Evolutionary conservation across 108 stramenopile species (phyloP).

Genomic region (Phaeodactylum tricornutum): DNA sequence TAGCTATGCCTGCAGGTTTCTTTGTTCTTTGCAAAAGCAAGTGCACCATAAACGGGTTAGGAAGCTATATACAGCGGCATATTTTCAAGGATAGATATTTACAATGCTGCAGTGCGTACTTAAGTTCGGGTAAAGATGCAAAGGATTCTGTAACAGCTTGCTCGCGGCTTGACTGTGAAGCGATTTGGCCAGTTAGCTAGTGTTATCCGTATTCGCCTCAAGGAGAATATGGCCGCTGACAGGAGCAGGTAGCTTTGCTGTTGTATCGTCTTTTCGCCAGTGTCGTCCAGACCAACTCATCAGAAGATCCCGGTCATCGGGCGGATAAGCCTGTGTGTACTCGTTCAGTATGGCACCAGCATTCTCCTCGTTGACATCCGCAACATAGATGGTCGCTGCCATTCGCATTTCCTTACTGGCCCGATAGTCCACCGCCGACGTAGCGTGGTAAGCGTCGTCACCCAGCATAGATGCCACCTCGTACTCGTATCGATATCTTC

Average conservation of each 20-base stretch:
- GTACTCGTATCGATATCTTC: constrained; percentile 25
- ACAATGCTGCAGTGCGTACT: too few species aligned
- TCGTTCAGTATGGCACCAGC: constrained; percentile 11
- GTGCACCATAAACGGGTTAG: too few species aligned
- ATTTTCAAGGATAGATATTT: too few species aligned
- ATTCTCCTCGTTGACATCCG: constrained; percentile 31
- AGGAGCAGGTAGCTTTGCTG: constrained; percentile 8
- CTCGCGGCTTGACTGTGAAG: too few species aligned
- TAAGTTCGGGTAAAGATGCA: too few species aligned
- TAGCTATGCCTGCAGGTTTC: too few species aligned
- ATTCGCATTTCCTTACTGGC: constrained; percentile 24
- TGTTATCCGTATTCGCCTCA: too few species aligned
- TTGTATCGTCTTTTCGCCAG: constrained; percentile 18
- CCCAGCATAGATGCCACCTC: constrained; percentile 39
- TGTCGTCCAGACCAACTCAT: constrained; percentile 16
- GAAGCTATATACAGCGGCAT: too few species aligned
- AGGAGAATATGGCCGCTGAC: too few species aligned
- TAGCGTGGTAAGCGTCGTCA: constrained; percentile 41
- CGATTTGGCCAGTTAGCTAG: too few species aligned
- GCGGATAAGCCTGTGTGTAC: constrained; percentile 20
- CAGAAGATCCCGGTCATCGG: constrained; percentile 7
- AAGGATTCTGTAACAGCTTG: too few species aligned
- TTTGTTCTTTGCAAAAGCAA: too few species aligned
- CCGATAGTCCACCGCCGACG: constrained; percentile 43
- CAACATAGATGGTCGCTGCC: constrained; percentile 48